Conservation (phyloP, 2,329 filamentous ascomycete genomes). For the Arachnomyces sp. region DNA sequence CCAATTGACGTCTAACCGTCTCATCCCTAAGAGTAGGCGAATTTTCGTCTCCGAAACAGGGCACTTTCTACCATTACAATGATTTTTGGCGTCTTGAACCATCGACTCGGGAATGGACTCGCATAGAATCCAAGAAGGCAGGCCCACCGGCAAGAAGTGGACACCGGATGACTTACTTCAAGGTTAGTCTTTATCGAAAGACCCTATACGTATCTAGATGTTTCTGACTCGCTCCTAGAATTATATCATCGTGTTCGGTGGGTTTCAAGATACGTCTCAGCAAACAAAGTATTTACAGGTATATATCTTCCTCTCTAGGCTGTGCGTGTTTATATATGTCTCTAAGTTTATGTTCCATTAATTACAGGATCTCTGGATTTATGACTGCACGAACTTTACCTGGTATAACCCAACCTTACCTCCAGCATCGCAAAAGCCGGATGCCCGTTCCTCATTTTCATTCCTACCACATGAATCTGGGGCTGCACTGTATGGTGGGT, state of each 20-base stretch:
- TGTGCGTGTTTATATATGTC: no score
- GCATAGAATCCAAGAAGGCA: constrained; percentile 64
- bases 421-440: constrained; percentile 74
- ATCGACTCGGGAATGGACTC: constrained; percentile 76
- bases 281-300: constrained; percentile 90
- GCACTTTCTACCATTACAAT: constrained; percentile 98
- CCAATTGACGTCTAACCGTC: background rate
- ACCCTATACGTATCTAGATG: background rate
- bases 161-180: constrained; percentile 93
- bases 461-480: constrained; percentile 84
- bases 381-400: constrained; percentile 76
- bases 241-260: constrained; percentile 90
- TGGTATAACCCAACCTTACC: constrained; percentile 75
- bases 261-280: constrained; percentile 94
- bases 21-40: constrained; percentile 46
- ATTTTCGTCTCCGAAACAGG: constrained; percentile 93
- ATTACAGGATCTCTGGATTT: constrained; percentile 92
- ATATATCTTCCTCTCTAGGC: no score
- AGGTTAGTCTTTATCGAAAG: constrained; percentile 36
- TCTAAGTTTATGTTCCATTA: no score
- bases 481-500: constrained; percentile 85
- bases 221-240: constrained; percentile 40
- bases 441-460: constrained; percentile 84
- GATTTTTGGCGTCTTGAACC: constrained; percentile 95
- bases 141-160: constrained; percentile 82